Evolutionary conservation across 202 grass and related monocot species (phyloP), one percentile per base, ranked within the genome.

Genomic region (Schoenoplectus triqueter): DNA sequence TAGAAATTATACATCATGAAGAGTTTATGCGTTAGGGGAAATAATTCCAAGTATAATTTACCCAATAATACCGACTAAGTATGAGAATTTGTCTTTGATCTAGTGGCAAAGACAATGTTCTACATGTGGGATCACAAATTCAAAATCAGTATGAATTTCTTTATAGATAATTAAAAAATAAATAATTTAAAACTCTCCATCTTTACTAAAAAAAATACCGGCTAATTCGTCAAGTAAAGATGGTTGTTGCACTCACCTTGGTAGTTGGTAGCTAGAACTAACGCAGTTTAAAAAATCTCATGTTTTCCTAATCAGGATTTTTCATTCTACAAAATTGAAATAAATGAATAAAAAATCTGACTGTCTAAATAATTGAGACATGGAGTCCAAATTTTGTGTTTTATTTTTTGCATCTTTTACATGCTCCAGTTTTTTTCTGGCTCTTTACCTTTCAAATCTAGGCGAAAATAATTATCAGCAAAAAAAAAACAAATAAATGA

Each of bases 341-440:
- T 78, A 6, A 77, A 56, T 56, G 69, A 49, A 73, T 5, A 48
- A 69, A 72, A 47, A 46, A 44, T 7, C 45, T 73, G 41, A 73
- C 44, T 19, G 13, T 48, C 15, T 2, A 73, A 42, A 73, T 73
- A 46, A 46, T 73, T 44, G 22, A 73, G 14, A 47, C 13, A 3
- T n/a, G 4, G 6, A 47, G 47, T 69, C 0, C 65, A 69, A 47
- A 3, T 47, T 39, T 70, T 73, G 10, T 45, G 44, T 46, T 10
- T 15, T 2, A 45, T 10, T 45, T 45, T 41, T 45, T 73, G 2
- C 1, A 45, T 73, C 50, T 76, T 75, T 75, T 52, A 54, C 6
- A 52, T 50, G 45, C 9, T 39, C 10, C 10, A 56, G 8, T 10
- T 77, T 54, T 52, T 6, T 11, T 5, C n/a, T 54, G 47, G n/a